Base-by-base conservation (phyloP, 2,329 filamentous ascomycete species). In the Pseudovirgaria hyperparasitica region DNA sequence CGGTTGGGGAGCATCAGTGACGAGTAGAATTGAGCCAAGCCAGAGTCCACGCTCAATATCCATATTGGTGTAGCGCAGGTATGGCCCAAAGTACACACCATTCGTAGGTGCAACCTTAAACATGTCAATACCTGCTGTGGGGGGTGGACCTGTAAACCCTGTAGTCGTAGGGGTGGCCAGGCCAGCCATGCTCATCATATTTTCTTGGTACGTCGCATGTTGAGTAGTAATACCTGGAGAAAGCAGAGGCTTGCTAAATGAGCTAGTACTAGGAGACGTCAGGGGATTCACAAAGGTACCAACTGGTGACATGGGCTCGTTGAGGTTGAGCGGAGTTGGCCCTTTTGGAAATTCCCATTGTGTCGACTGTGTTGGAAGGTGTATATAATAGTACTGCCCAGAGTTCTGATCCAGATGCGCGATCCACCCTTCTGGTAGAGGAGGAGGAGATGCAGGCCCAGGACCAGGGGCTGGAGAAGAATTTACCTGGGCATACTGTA, bases 281-380 rank as follows among this genome's bases (percentile, higher is more conserved):
- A 64, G 33, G 6, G 58, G 52, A 23, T 57, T 54, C n/a, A 52
- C 55, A 30, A 57, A 59, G 4, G 58, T 57, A 5, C 73, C 72
- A 1, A 78, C 77, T 0, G 87, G 87, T 5, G 87, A 94, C 30
- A 94, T 59, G 0, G 87, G 87, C 10, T 80, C 70, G 33, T 92
- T 85, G 37, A 92, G 70, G 36, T 82, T 81, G 28, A 94, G 65
- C 1, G 87, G 87, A 14, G 84, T 93, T 1, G 86, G 86, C 0
- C 87, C 87, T 57, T 94, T 96, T 16, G 90, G 90, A 40, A 96
- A 96, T 46, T 98, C 90, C 90, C 90, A 98, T 50, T 98, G 90
- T 1, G 90, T 98, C 3, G 86, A 84, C 49, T 96, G 90, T 1
- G 82, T 86, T 2, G 86, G 81, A 16, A 98, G 67, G 52, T 98